phyloP scores from a whole-genome alignment of 768 basidiomycete genomes.

The Agaricus blazei region DNA sequence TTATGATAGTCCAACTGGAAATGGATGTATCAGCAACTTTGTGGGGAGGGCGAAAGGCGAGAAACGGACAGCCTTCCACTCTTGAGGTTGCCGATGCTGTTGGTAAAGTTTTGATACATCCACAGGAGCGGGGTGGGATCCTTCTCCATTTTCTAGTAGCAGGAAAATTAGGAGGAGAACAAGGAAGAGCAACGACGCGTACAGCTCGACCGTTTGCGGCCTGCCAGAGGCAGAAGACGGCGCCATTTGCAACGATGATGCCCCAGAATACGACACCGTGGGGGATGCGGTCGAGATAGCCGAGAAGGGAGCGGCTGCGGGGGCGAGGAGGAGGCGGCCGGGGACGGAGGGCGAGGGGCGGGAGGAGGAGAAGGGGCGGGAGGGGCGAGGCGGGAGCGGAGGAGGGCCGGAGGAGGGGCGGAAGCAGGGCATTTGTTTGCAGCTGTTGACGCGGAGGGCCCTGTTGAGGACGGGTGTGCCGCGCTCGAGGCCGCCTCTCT shows the following conservation, averaged over 20 bases:
- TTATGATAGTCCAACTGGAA: constrained; percentile 71
- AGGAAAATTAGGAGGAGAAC: not conserved
- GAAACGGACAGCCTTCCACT: constrained; percentile 59
- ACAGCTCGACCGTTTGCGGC: constrained; percentile 31
- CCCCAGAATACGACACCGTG: constrained; percentile 50
- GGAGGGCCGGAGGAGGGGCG: not conserved
- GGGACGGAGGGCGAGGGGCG: constrained; percentile 15
- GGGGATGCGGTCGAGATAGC: constrained; percentile 51
- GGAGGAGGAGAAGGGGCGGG: constrained; percentile 17
- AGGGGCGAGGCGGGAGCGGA: not conserved
- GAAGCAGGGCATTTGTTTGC: constrained; percentile 5
- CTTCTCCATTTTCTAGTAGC: constrained; percentile 30
- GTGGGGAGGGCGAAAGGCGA: not conserved
- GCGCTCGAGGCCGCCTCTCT: not conserved
- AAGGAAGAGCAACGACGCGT: constrained; percentile 9
- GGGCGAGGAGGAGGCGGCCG: constrained; percentile 10
- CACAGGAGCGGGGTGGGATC: constrained; percentile 33
- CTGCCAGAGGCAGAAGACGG: constrained; percentile 56
- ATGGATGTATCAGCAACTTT: not conserved
- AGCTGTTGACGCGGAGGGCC: constrained; percentile 3
- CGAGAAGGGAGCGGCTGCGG: constrained; percentile 17
- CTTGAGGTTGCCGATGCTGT: constrained; percentile 53
- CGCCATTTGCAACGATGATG: constrained; percentile 59
- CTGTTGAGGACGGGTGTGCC: not conserved
- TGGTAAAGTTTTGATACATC: constrained; percentile 63